These are phyloP conservation scores for Phytophthora agathidicida DNA, from an alignment of 352 stramenopile genomes.

Conservation along the genomic window DNA sequence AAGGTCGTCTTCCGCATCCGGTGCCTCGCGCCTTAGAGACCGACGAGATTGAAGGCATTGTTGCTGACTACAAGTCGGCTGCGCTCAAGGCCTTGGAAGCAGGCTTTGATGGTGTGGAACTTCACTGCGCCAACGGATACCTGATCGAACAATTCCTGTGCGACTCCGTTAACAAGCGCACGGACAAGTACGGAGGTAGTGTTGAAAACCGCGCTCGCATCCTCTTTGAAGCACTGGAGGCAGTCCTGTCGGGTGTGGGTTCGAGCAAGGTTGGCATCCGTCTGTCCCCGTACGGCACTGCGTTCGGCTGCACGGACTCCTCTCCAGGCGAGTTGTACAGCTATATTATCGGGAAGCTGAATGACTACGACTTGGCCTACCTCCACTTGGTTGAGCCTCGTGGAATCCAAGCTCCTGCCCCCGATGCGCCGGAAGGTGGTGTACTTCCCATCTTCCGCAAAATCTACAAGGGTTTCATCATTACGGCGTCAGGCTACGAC, in stretches of 20 bases:
- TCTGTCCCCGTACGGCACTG: conserved; percentile 26
- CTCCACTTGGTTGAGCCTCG: conserved; percentile 48
- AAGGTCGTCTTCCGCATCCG: conserved; percentile 29
- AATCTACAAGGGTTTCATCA: conserved; percentile 48
- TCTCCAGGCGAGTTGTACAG: conserved; percentile 28
- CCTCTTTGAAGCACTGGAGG: conserved; percentile 63
- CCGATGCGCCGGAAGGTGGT: conserved; percentile 29
- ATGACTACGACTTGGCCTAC: conserved; percentile 42
- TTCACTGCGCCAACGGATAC: too few relatives aligned
- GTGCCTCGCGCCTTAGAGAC: conserved; percentile 59
- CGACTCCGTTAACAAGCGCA: too few relatives aligned
- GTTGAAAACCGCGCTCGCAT: conserved; percentile 77
- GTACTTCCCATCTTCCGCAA: conserved; percentile 40
- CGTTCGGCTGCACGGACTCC: conserved; percentile 31
- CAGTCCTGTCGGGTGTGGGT: conserved; percentile 12
- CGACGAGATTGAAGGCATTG: conserved; percentile 66
- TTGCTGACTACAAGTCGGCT: conserved; percentile 66
- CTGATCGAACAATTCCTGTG: too few relatives aligned
- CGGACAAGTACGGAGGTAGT: conserved; percentile 79
- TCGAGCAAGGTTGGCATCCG: too few relatives aligned
- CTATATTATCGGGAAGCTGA: conserved; percentile 29
- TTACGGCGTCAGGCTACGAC: conserved; percentile 40
- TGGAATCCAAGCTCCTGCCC: conserved; percentile 11
- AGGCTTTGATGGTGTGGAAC: too few relatives aligned
- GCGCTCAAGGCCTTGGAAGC: conserved; percentile 60